Evolutionary conservation across 2,329 filamentous ascomycete species (phyloP).

Genomic region (Sporothrix inflata): DNA sequence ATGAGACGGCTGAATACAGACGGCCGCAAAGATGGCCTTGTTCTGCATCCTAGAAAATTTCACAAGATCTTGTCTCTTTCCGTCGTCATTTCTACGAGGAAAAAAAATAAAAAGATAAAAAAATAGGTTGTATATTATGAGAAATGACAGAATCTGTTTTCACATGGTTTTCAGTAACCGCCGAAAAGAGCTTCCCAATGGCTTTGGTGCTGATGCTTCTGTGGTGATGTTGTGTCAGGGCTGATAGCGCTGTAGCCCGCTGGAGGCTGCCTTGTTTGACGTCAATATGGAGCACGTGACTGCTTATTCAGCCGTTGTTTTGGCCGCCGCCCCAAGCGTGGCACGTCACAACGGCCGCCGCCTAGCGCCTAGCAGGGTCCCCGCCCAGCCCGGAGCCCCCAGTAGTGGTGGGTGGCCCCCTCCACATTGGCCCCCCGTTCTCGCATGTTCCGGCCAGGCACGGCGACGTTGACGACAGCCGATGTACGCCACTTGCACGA

Average conservation of each 20-base stretch:
- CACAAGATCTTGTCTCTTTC: too few species aligned
- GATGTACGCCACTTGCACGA: neutral
- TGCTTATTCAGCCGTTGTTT: constrained; percentile 1
- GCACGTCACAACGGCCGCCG: constrained; percentile 28
- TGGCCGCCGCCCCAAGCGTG: neutral
- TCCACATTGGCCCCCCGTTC: constrained; percentile 14
- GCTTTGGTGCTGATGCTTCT: neutral
- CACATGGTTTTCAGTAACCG: too few species aligned
- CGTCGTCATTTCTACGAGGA: too few species aligned
- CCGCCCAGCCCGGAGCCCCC: constrained; percentile 14
- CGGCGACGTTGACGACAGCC: constrained; percentile 26
- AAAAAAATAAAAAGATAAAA: too few species aligned
- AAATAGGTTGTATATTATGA: too few species aligned
- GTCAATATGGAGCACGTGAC: constrained; percentile 17
- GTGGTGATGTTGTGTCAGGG: neutral
- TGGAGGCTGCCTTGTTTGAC: neutral
- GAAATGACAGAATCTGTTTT: too few species aligned
- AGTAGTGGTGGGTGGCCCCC: constrained; percentile 19
- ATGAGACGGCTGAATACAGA: neutral
- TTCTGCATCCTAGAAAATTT: too few species aligned
- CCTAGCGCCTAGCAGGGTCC: constrained; percentile 23
- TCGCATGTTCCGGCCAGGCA: constrained; percentile 25
- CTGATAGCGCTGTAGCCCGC: neutral
- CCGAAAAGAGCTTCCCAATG: too few species aligned
- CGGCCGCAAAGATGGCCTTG: neutral